Conservation (phyloP, 371 early-diverging fungal genomes). For the Mortierella sp. region DNA sequence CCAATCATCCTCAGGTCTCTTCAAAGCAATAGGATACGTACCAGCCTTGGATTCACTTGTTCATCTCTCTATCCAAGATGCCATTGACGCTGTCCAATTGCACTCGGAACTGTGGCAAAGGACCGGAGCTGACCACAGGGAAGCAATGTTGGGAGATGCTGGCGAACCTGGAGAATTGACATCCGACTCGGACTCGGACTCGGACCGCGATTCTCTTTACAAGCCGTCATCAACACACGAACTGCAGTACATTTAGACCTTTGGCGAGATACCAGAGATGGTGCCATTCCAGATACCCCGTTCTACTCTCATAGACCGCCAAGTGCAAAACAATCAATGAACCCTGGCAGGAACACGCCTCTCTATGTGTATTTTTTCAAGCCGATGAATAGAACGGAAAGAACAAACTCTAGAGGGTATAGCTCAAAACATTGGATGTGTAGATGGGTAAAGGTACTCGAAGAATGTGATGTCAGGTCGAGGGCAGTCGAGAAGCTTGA, state of each 20-base stretch:
- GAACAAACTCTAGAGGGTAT: neutral
- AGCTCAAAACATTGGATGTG: constrained; percentile 20
- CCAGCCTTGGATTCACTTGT: constrained; percentile 15
- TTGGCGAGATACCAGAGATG: too few species aligned
- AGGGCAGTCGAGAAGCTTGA: constrained; percentile 20
- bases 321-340: neutral
- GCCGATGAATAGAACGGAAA: neutral
- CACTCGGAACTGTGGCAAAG: constrained; percentile 6
- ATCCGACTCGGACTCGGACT: constrained; percentile 14
- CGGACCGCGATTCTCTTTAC: constrained; percentile 2
- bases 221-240: constrained; percentile 18
- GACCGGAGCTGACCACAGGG: neutral
- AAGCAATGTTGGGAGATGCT: neutral
- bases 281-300: neutral
- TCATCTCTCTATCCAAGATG: constrained; percentile 30
- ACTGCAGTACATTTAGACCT: constrained; percentile 4
- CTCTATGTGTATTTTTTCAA: neutral
- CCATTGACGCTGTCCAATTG: constrained; percentile 12
- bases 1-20: neutral
- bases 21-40: constrained; percentile 2
- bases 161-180: neutral
- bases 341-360: neutral
- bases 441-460: constrained; percentile 51
- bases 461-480: constrained; percentile 53
- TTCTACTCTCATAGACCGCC: neutral